Evolutionary conservation across 1,284 basidiomycete genomes (phyloP), one percentile per base, ranked within the genome.

Genomic region (Uromyces viciae-fabae): DNA sequence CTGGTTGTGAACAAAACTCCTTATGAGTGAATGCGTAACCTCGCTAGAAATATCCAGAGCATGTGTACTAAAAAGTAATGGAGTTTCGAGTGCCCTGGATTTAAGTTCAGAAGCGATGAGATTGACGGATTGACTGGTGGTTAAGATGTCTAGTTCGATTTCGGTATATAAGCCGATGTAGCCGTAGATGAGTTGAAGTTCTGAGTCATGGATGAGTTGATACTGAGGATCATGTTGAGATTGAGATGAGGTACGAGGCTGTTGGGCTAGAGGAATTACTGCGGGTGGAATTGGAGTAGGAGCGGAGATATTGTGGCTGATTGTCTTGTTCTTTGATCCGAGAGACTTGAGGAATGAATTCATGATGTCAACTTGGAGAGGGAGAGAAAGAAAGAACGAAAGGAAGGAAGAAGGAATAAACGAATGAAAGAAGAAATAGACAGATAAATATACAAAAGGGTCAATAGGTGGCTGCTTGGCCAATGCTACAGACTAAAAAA

Each of bases 131-230:
- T 64, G 58, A 36, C 42, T 25, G 25, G 58, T 60, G 31, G 71
- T 73, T 9, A 28, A 25, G 1, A 81, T 22, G 31, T 81, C 78
- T 28, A 81, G 40, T 74, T 81, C 71, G 43, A 81, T 40, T 38
- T 81, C 54, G 46, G 78, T 81, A 40, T 38, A 66, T 0, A 81
- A 42, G 11, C 69, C 78, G 56, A 72, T 81, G 25, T 81, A 81
- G 43, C 78, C 78, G 36, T 81, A 81, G 25, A 81, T 46, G 25
- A 81, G 71, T 46, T 81, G 78, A 36, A 72, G 54, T 64, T 80
- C 77, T 25, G 54, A 8, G 28, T 58, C 43, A n/a, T n/a, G 38
- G 69, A 38, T 49, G 33, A 49, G 15, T 43, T 60, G 40, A 38
- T 11, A n/a, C n/a, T n/a, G 56, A 25, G 17, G 56, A 14, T 60